Conservation (phyloP, 2,329 filamentous ascomycete species). For the Exophiala sideris region DNA sequence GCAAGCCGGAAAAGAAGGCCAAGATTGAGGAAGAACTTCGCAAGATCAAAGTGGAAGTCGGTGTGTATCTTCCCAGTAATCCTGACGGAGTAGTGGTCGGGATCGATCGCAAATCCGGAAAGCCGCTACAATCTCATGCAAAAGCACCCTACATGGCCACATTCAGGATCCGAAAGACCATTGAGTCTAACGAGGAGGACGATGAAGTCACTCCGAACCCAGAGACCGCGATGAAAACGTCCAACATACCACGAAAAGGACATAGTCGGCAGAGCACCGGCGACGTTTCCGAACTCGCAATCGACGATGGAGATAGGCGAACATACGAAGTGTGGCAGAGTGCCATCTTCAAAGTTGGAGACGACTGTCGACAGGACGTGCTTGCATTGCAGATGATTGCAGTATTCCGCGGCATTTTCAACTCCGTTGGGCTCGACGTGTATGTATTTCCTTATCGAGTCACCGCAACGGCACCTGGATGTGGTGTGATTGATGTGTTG, state of each 20-base stretch:
- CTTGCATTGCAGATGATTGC: slow-evolving; percentile 96
- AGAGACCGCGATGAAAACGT: slow-evolving; percentile 45
- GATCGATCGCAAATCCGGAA: slow-evolving; percentile 96
- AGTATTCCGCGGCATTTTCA: slow-evolving; percentile 95
- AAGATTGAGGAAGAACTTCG: slow-evolving; percentile 98
- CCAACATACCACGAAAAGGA: slow-evolving; percentile 22
- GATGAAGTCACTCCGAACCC: slow-evolving; percentile 47
- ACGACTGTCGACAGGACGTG: slow-evolving; percentile 96
- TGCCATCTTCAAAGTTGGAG: slow-evolving; percentile 98
- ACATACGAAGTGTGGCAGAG: slow-evolving; percentile 97
- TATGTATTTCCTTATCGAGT: slow-evolving; percentile 97
- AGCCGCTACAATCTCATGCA: slow-evolving; percentile 93
- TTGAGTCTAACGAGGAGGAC: slow-evolving; percentile 47
- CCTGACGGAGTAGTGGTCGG: slow-evolving; percentile 96
- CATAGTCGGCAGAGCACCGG: slow-evolving; percentile 26
- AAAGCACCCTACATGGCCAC: slow-evolving; percentile 99
- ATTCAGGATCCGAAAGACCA: slow-evolving; percentile 88
- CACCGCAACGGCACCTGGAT: slow-evolving; percentile 93
- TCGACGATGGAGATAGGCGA: slow-evolving; percentile 26
- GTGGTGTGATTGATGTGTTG: slow-evolving; percentile 95
- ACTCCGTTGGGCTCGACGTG: slow-evolving; percentile 88
- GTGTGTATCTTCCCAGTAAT: slow-evolving; percentile 95
- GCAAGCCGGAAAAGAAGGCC: slow-evolving; percentile 95
- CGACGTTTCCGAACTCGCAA: slow-evolving; percentile 19
- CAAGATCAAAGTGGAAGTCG: slow-evolving; percentile 94